Evolutionary conservation across 768 basidiomycete genomes (phyloP).

Genomic region (Macrocybe gigantea): DNA sequence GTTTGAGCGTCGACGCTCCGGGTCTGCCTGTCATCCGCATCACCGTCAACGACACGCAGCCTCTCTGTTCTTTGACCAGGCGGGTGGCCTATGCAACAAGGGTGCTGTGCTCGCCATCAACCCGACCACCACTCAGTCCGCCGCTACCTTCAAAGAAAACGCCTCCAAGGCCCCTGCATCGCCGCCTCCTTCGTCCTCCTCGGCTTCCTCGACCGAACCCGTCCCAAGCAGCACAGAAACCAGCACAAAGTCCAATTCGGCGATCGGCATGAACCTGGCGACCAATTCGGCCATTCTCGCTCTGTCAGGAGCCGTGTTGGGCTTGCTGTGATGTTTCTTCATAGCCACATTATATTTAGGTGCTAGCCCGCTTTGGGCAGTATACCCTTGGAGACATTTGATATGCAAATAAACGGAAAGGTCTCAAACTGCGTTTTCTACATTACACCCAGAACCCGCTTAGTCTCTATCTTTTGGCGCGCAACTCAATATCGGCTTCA

Average conservation of each 20-base stretch:
- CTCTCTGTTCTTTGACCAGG: conserved; percentile 35
- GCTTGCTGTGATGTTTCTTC: not conserved
- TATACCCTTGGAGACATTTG: no score
- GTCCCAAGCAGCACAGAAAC: conserved; percentile 2
- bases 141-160: conserved; percentile 29
- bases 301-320: not conserved
- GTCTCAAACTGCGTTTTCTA: no score
- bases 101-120: conserved; percentile 34
- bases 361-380: no score
- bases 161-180: conserved; percentile 22
- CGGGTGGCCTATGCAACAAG: conserved; percentile 28
- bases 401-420: no score
- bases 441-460: conserved; percentile 51
- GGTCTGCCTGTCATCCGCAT: conserved; percentile 24
- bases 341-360: no score
- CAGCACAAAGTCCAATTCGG: conserved; percentile 7
- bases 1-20: conserved; percentile 25
- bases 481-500: conserved; percentile 36
- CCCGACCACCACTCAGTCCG: conserved; percentile 24
- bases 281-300: not conserved
- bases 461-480: conserved; percentile 90
- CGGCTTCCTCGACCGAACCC: not conserved
- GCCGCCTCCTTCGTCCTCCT: conserved; percentile 6
- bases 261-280: not conserved
- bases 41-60: conserved; percentile 27